Conservation (phyloP, 495 filamentous ascomycete species). For the Copromyces sp. region DNA sequence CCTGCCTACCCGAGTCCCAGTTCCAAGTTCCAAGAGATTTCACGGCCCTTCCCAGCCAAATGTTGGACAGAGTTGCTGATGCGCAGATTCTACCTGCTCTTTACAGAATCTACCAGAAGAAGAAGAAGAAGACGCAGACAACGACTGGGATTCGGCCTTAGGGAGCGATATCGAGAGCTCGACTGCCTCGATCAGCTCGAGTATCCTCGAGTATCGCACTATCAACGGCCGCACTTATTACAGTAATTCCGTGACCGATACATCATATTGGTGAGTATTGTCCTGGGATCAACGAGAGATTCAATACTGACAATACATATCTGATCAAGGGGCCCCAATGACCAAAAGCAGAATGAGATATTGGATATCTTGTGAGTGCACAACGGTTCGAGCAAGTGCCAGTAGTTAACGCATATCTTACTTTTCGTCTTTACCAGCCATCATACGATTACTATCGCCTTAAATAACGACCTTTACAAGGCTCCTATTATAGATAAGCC, state of each 20-base stretch:
- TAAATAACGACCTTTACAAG: conserved; percentile 45
- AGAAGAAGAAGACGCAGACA: conserved; percentile 7
- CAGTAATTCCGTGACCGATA: conserved; percentile 16
- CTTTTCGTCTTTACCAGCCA: conserved; percentile 14
- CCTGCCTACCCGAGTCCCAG: no score
- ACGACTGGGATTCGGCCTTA: conserved; percentile 30
- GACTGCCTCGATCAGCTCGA: conserved; percentile 35
- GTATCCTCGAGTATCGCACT: conserved; percentile 33
- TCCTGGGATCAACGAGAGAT: not conserved
- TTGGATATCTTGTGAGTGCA: conserved; percentile 28
- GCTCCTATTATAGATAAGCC: conserved; percentile 41
- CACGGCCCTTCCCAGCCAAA: not conserved
- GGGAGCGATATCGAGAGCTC: conserved; percentile 23
- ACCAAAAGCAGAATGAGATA: conserved; percentile 28
- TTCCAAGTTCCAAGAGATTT: no score
- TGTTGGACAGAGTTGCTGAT: not conserved
- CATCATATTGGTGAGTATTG: conserved; percentile 21
- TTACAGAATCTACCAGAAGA: not conserved
- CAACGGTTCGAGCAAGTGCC: not conserved
- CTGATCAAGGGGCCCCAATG: conserved; percentile 26
- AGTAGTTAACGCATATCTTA: not conserved
- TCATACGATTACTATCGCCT: conserved; percentile 27
- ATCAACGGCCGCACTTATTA: conserved; percentile 33
- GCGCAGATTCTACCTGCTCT: not conserved
- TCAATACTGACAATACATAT: not conserved